A percentile compares a stretch with the other conserved stretches of the same genome.
phyloP scores from a whole-genome alignment of 1,139 yeast genomes.

The Geotrichum macrosporum region DNA sequence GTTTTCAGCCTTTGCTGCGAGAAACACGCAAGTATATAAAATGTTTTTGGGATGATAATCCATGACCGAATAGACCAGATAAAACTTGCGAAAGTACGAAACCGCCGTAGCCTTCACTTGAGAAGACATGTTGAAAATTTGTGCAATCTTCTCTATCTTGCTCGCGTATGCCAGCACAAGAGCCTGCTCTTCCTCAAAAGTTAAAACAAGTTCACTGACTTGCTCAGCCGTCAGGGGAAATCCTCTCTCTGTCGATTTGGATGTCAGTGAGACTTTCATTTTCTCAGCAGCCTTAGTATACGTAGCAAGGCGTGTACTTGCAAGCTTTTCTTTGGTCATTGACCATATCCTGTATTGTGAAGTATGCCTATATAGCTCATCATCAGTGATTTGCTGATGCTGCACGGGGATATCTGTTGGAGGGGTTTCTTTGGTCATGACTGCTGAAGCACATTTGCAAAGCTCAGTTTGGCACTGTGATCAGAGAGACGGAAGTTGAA shows the following conservation, averaged over 20 bases:
- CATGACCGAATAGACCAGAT: slow-evolving; percentile 72
- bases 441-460: too few species aligned
- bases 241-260: slow-evolving; percentile 17
- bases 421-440: slow-evolving; percentile 20
- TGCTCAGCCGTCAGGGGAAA: slow-evolving; percentile 8
- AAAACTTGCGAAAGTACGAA: slow-evolving; percentile 76
- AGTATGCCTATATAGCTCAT: slow-evolving; percentile 82
- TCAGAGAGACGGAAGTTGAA: too few species aligned
- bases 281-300: slow-evolving; percentile 52
- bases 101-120: slow-evolving; percentile 80
- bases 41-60: slow-evolving; percentile 82
- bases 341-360: slow-evolving; percentile 87
- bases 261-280: slow-evolving; percentile 38
- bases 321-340: slow-evolving; percentile 56
- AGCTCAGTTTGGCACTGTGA: too few species aligned
- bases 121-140: slow-evolving; percentile 55
- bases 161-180: slow-evolving; percentile 67
- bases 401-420: slow-evolving; percentile 9
- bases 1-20: slow-evolving; percentile 92
- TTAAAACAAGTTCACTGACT: slow-evolving; percentile 35
- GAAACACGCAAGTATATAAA: slow-evolving; percentile 74
- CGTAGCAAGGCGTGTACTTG: slow-evolving; percentile 44
- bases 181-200: slow-evolving; percentile 63
- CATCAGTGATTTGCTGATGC: slow-evolving; percentile 42
- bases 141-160: slow-evolving; percentile 60